These are phyloP conservation scores for Amylocystis lapponica DNA, from an alignment of 768 basidiomycete genomes.

Conservation along the genomic window DNA sequence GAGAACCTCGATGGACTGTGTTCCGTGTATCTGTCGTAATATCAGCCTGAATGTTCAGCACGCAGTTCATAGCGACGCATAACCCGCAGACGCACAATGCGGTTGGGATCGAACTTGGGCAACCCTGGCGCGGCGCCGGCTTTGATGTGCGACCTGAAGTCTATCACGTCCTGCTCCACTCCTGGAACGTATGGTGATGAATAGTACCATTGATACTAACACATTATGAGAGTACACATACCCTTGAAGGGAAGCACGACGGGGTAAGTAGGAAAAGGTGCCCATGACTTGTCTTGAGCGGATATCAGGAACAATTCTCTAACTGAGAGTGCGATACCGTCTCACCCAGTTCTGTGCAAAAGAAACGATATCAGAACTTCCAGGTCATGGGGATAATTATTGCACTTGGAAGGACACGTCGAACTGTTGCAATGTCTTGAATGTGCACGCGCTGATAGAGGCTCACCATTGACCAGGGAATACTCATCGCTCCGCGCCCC, in stretches of 20 bases:
- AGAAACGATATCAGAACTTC: neutral
- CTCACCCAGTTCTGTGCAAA: slow-evolving; percentile 28
- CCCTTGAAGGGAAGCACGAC: slow-evolving; percentile 74
- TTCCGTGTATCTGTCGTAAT: slow-evolving; percentile 61
- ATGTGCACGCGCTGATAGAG: neutral
- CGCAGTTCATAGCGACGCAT: neutral
- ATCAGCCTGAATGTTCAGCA: neutral
- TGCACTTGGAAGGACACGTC: too few species aligned
- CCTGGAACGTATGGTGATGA: slow-evolving; percentile 27
- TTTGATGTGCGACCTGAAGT: slow-evolving; percentile 51
- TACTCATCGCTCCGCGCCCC: slow-evolving; percentile 76
- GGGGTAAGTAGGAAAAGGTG: slow-evolving; percentile 81
- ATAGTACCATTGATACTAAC: neutral
- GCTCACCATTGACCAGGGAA: slow-evolving; percentile 64
- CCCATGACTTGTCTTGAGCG: slow-evolving; percentile 60
- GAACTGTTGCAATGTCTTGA: too few species aligned
- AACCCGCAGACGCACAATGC: slow-evolving; percentile 42
- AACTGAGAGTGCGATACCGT: too few species aligned
- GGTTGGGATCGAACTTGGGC: slow-evolving; percentile 64
- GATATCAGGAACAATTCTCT: too few species aligned
- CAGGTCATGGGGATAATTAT: neutral
- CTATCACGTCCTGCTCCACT: slow-evolving; percentile 57
- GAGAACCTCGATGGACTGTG: slow-evolving; percentile 74
- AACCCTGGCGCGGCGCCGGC: slow-evolving; percentile 51
- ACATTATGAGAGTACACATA: slow-evolving; percentile 13